phyloP scores from a whole-genome alignment of 2,329 filamentous ascomycete genomes.

The Didymella glomerata region DNA sequence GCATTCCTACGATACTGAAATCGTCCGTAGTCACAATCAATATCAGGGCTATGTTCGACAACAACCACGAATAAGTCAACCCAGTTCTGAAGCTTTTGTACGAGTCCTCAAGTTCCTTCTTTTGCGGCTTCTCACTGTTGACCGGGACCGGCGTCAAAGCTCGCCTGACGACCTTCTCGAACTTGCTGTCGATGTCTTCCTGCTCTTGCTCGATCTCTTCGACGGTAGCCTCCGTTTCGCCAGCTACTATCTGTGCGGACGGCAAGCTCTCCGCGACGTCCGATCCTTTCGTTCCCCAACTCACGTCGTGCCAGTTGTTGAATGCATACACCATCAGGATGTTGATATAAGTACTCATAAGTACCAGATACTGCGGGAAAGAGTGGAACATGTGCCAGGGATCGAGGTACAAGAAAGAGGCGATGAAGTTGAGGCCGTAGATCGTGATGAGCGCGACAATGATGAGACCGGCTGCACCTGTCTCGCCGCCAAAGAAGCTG shows the following conservation, averaged over 20 bases:
- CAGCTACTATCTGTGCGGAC: constrained; percentile 82
- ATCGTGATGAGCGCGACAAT: background rate
- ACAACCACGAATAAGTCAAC: constrained; percentile 23
- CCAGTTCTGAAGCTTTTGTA: constrained; percentile 22
- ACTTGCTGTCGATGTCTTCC: constrained; percentile 94
- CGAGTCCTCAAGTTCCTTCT: constrained; percentile 9
- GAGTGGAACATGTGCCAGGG: constrained; percentile 99
- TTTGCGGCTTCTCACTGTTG: background rate
- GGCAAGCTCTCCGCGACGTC: constrained; percentile 90
- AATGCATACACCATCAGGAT: constrained; percentile 98
- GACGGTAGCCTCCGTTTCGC: constrained; percentile 64
- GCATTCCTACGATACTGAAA: constrained; percentile 9
- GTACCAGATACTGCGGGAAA: constrained; percentile 88
- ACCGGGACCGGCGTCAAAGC: constrained; percentile 55
- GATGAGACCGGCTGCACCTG: constrained; percentile 50
- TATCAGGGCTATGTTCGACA: constrained; percentile 23
- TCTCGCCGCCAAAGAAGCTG: constrained; percentile 74
- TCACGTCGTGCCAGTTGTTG: constrained; percentile 99
- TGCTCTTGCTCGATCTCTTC: constrained; percentile 95
- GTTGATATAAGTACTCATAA: constrained; percentile 97
- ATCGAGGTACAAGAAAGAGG: constrained; percentile 84
- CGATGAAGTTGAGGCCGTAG: background rate
- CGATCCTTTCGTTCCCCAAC: constrained; percentile 97
- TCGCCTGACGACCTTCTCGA: constrained; percentile 90
- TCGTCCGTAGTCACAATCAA: constrained; percentile 20